Evolutionary conservation across 352 stramenopile species (phyloP), one percentile per base, ranked within the genome.

Genomic region (Pythium sp.): DNA sequence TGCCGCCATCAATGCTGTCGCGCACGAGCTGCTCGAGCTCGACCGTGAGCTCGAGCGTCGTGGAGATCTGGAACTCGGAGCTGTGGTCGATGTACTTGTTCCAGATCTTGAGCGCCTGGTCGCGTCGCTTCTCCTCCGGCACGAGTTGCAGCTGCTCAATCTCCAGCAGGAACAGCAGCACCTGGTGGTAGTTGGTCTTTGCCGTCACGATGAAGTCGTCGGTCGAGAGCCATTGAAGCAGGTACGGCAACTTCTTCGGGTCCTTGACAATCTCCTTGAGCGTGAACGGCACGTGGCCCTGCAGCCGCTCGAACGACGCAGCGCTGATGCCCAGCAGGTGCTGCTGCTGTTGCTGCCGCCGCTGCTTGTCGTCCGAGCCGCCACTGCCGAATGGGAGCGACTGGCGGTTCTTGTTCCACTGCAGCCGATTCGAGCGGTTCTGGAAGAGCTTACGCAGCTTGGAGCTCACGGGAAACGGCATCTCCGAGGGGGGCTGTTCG

Each of bases 241-340:
- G 58, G 67, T 88, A 95, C 55, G 86, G 88, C 51, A 95, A 73
- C 58, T 92, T 95, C 71, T 94, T 95, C 5, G 86, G 81, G 69
- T 95, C 88, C 38, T 92, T 92, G 5, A 94, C 85, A 61, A 95
- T 89, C 62, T 94, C 86, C 56, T 93, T 90, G 22, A 95, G 79
- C 26, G 87, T 90, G 64, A 92, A 91, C 6, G 84, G 87, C 63
- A 92, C 80, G 71, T 95, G 86, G 58, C 82, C 84, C 69, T 93
- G 87, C 41, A 95, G 68, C 5, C 80, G 76, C 68, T 92, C 77
- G 73, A 90, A 91, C 46, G 79, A 91, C n/a, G 74, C 78, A 1
- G 72, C 74, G 26, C 85, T 80, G 43, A 91, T 67, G 8, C 75
- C 77, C 47, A 86, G 62, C 9, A 88, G 62, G 22, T 88, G 81